Evolutionary conservation across 139 green algal species (phyloP).

Genomic region (Auxenochlorella pyrenoidosa): DNA sequence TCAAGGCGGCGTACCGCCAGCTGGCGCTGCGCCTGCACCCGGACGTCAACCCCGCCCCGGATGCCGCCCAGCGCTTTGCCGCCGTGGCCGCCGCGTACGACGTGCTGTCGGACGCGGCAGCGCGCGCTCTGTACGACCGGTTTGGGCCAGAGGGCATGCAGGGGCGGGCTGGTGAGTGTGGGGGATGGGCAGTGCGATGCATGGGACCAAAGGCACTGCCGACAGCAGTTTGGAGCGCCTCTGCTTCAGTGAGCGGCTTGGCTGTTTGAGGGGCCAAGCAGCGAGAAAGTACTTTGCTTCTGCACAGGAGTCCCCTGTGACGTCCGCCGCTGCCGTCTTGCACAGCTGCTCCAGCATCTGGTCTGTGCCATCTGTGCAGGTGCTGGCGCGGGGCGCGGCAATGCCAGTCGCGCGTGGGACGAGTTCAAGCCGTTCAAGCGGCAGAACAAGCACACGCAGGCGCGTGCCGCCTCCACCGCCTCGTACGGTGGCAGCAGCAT

Average conservation of each 20-base stretch:
- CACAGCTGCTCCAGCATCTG: not conserved
- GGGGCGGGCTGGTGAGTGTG: not conserved
- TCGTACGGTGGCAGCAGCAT: slow-evolving; percentile 19
- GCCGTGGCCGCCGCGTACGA: slow-evolving; percentile 58
- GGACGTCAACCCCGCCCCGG: slow-evolving; percentile 63
- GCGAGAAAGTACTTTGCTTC: too few species aligned
- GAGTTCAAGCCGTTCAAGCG: slow-evolving; percentile 70
- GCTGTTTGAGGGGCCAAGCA: not conserved
- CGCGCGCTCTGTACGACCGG: slow-evolving; percentile 55
- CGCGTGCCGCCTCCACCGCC: slow-evolving; percentile 36
- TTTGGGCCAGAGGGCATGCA: slow-evolving; percentile 56
- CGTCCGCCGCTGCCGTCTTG: not conserved
- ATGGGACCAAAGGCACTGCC: too few species aligned
- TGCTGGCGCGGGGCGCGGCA: slow-evolving; percentile 44
- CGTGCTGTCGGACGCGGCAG: slow-evolving; percentile 49
- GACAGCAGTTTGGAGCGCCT: too few species aligned
- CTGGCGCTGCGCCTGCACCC: slow-evolving; percentile 88
- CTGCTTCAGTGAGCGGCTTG: too few species aligned
- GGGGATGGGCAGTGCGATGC: not conserved
- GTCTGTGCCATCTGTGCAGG: slow-evolving; percentile 4
- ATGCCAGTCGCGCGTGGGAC: slow-evolving; percentile 55
- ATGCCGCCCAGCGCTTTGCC: slow-evolving; percentile 49
- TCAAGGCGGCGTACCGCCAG: slow-evolving; percentile 87
- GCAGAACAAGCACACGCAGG: slow-evolving; percentile 57
- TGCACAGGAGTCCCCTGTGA: not conserved